phyloP scores from a whole-genome alignment of 257 asterid species.

The Solanum sparsipilum region DNA sequence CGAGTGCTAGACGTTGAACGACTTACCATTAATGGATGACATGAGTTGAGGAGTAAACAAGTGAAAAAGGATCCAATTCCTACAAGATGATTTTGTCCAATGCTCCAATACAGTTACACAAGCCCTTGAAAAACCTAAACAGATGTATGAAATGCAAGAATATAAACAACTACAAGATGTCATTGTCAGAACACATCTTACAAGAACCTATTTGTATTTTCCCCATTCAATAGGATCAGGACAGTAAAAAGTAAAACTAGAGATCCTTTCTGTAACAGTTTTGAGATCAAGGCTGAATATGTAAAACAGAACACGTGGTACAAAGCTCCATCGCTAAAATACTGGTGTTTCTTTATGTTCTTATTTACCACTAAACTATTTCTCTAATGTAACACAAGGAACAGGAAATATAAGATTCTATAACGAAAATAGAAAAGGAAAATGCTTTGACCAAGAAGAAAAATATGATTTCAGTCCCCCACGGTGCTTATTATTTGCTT shows the following conservation, averaged over 20 bases:
- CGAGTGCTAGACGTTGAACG: too few species aligned
- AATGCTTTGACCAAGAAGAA: background rate
- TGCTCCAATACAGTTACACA: too few species aligned
- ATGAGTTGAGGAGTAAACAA: too few species aligned
- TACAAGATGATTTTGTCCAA: too few species aligned
- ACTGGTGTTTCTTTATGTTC: background rate
- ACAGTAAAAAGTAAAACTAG: background rate
- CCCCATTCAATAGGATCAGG: background rate
- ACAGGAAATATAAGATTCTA: background rate
- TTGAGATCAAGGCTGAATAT: background rate
- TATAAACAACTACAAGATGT: background rate
- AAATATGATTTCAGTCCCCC: background rate
- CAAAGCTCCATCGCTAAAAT: background rate
- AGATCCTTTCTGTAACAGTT: background rate
- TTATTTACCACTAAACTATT: background rate
- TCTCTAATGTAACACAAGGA: background rate
- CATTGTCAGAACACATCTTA: background rate
- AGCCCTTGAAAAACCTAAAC: too few species aligned
- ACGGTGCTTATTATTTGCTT: background rate
- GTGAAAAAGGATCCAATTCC: too few species aligned
- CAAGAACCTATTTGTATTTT: background rate
- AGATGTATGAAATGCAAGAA: too few species aligned
- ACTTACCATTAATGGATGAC: too few species aligned
- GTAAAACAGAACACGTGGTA: background rate
- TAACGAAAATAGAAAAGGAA: background rate